phyloP scores from a whole-genome alignment of 2,329 filamentous ascomycete species.

The Zarea fungicola region DNA sequence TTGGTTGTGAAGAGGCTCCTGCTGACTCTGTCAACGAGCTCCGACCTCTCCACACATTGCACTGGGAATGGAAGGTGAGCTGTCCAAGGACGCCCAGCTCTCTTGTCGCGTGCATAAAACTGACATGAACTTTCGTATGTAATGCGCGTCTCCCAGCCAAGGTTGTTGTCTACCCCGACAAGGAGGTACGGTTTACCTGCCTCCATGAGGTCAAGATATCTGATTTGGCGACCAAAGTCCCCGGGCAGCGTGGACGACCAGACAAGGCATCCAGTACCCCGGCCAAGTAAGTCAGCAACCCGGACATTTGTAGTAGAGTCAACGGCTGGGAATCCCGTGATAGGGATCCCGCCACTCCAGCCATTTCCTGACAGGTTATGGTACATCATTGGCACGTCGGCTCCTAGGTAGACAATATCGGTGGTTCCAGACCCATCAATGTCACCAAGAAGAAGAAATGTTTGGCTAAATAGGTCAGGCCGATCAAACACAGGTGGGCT shows the following conservation, averaged over 20 bases:
- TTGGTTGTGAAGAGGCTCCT: conserved; percentile 8
- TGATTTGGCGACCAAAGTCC: conserved; percentile 1
- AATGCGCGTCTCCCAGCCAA: conserved; percentile 18
- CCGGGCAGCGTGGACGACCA: conserved; percentile 13
- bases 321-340: conserved; percentile 11
- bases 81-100: conserved; percentile 20
- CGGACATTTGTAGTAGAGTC: conserved; percentile 10
- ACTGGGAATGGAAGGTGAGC: conserved; percentile 25
- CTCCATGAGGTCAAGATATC: conserved; percentile 19
- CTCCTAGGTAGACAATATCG: conserved; percentile 23
- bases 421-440: conserved; percentile 21
- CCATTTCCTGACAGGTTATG: conserved; percentile 19
- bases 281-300: conserved; percentile 20
- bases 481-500: conserved; percentile 21
- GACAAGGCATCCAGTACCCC: conserved; percentile 19
- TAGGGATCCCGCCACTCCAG: conserved; percentile 11
- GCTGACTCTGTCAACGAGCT: conserved; percentile 12
- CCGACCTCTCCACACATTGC: conserved; percentile 18
- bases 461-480: conserved; percentile 16
- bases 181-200: conserved; percentile 22
- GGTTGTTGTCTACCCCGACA: conserved; percentile 15
- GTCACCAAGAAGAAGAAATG: conserved; percentile 19
- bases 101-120: conserved; percentile 21
- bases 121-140: conserved; percentile 20
- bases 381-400: conserved; percentile 16